Evolutionary conservation across 129 eudicot species (phyloP).

Genomic region (Deinandra increscens): DNA sequence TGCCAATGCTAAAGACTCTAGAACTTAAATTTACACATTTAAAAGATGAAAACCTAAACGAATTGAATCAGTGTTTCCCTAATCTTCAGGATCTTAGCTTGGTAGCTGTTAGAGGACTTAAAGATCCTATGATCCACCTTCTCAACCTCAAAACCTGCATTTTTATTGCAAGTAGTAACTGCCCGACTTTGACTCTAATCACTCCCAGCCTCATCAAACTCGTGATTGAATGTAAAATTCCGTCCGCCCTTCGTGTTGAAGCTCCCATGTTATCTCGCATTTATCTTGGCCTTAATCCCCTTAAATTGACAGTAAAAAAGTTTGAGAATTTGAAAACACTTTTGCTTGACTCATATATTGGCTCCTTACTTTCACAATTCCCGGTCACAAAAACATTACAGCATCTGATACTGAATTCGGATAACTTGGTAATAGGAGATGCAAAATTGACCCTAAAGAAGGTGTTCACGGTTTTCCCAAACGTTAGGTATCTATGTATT

Average conservation of each 20-base stretch:
- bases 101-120: conserved; percentile 59
- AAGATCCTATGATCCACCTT: conserved; percentile 48
- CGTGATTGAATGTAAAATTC: neutral
- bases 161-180: neutral
- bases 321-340: conserved; percentile 39
- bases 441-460: conserved; percentile 35
- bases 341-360: conserved; percentile 33
- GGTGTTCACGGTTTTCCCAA: conserved; percentile 40
- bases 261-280: conserved; percentile 21
- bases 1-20: conserved; percentile 57
- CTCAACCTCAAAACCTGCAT: conserved; percentile 6
- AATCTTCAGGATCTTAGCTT: conserved; percentile 53
- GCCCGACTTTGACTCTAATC: neutral
- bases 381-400: conserved; percentile 30
- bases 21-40: conserved; percentile 51
- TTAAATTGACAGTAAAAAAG: conserved; percentile 31
- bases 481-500: conserved; percentile 28
- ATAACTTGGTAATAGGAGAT: conserved; percentile 16
- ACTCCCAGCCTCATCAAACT: conserved; percentile 41
- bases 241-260: neutral
- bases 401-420: conserved; percentile 35
- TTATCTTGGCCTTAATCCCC: conserved; percentile 22
- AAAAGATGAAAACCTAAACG: conserved; percentile 54
- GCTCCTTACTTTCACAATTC: conserved; percentile 34
- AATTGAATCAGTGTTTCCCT: conserved; percentile 52